These are phyloP conservation scores for Citrus inodora DNA, from an alignment of 345 rosid species.

Conservation along the genomic window DNA sequence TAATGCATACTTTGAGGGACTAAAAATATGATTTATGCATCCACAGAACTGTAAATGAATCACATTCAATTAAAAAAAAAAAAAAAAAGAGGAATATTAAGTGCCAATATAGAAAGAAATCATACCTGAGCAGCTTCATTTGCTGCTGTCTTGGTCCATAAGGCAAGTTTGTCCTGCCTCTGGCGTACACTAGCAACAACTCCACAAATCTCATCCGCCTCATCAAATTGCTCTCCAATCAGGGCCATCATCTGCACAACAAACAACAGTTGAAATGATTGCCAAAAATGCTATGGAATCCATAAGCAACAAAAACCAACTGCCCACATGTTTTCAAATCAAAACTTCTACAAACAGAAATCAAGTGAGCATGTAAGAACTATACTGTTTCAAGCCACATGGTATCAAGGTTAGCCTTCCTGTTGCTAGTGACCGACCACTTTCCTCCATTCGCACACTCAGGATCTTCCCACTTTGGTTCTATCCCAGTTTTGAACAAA, in stretches of 20 bases:
- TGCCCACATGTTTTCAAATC: neutral
- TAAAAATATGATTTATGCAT: neutral
- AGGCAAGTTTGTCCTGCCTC: constrained; percentile 77
- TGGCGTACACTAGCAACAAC: constrained; percentile 91
- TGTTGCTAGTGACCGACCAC: constrained; percentile 59
- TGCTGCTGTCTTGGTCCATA: constrained; percentile 86
- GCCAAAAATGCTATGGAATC: neutral
- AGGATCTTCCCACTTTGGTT: constrained; percentile 99
- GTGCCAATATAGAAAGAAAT: neutral
- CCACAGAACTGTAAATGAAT: neutral
- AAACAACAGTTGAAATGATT: constrained; percentile 1
- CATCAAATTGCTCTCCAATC: constrained; percentile 94
- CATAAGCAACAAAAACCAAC: neutral
- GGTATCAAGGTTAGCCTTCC: constrained; percentile 53
- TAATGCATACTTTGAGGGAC: neutral
- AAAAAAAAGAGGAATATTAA: neutral
- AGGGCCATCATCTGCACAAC: constrained; percentile 73
- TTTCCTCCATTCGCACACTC: constrained; percentile 92
- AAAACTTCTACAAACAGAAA: neutral
- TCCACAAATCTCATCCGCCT: constrained; percentile 87
- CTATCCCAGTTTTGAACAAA: constrained; percentile 82
- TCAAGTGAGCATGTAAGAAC: neutral
- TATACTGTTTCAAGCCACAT: constrained; percentile 91
- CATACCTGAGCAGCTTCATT: constrained; percentile 92
- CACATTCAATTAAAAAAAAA: neutral